A percentile compares a stretch with the other conserved stretches of the same genome.
phyloP scores from a whole-genome alignment of 169 alveolate genomes.

The Plasmodium yoelii region DNA sequence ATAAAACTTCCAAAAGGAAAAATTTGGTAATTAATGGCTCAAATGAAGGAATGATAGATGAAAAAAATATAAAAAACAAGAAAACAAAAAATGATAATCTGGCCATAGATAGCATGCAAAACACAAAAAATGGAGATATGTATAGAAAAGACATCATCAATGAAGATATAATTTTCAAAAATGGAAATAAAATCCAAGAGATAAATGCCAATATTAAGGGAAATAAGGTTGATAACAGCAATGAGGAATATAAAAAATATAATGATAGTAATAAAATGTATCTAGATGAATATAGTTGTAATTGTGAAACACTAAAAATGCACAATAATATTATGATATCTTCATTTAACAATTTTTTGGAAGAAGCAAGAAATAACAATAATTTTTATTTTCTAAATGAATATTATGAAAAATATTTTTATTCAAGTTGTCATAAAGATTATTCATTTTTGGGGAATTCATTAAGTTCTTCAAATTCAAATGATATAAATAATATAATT shows the following conservation, averaged over 20 bases:
- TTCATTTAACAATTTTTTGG: slow-evolving; percentile 7
- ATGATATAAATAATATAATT: slow-evolving; percentile 18
- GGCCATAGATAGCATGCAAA: background rate
- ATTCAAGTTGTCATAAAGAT: slow-evolving; percentile 15
- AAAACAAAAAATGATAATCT: slow-evolving; percentile 5
- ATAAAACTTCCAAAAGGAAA: background rate
- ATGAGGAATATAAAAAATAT: background rate
- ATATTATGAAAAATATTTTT: background rate
- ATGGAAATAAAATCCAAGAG: too few species aligned
- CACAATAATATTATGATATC: slow-evolving; percentile 14
- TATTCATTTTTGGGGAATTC: slow-evolving; percentile 31
- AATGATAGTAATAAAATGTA: background rate
- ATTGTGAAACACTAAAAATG: background rate
- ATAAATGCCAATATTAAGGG: background rate
- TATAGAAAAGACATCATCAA: too few species aligned
- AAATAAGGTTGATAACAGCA: background rate
- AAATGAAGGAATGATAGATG: background rate
- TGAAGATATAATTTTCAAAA: too few species aligned
- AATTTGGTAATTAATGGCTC: background rate
- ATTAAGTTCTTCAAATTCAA: slow-evolving; percentile 9
- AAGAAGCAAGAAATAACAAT: slow-evolving; percentile 23
- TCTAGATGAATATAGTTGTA: background rate
- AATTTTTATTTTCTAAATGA: slow-evolving; percentile 54
- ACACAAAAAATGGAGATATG: too few species aligned
- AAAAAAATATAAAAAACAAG: background rate